These are phyloP conservation scores for Whalleya microplaca DNA, from an alignment of 2,329 filamentous ascomycete species.

Conservation along the genomic window DNA sequence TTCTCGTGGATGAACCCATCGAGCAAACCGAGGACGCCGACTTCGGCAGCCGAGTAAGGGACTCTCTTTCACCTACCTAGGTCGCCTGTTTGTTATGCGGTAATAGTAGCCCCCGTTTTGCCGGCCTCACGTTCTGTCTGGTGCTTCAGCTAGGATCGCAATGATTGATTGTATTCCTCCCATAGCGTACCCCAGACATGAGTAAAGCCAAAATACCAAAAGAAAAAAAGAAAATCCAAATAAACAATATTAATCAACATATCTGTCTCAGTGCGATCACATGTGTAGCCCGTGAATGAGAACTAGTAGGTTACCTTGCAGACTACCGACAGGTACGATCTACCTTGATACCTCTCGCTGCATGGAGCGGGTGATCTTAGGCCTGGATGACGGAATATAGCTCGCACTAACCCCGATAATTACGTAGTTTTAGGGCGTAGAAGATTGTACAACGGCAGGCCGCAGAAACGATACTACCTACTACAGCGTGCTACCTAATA, in stretches of 20 bases:
- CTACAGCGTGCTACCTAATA: background rate
- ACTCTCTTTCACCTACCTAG: background rate
- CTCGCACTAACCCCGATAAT: constrained; percentile 12
- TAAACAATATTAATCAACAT: constrained; percentile 17
- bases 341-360: background rate
- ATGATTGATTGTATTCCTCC: constrained; percentile 6
- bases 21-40: constrained; percentile 47
- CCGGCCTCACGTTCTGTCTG: constrained; percentile 8
- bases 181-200: constrained; percentile 20
- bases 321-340: background rate
- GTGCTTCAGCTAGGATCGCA: constrained; percentile 8
- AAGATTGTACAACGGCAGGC: constrained; percentile 11
- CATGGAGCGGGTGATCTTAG: background rate
- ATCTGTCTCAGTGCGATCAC: background rate
- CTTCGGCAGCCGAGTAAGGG: constrained; percentile 40
- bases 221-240: constrained; percentile 16
- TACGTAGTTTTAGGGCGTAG: constrained; percentile 5
- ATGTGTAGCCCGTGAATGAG: background rate
- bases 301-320: background rate
- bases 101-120: constrained; percentile 11
- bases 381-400: background rate
- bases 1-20: constrained; percentile 85
- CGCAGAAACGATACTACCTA: constrained; percentile 3
- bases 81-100: constrained; percentile 7
- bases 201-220: constrained; percentile 11